Conservation (phyloP, 495 filamentous ascomycete genomes). For the Annulohypoxylon nitens region DNA sequence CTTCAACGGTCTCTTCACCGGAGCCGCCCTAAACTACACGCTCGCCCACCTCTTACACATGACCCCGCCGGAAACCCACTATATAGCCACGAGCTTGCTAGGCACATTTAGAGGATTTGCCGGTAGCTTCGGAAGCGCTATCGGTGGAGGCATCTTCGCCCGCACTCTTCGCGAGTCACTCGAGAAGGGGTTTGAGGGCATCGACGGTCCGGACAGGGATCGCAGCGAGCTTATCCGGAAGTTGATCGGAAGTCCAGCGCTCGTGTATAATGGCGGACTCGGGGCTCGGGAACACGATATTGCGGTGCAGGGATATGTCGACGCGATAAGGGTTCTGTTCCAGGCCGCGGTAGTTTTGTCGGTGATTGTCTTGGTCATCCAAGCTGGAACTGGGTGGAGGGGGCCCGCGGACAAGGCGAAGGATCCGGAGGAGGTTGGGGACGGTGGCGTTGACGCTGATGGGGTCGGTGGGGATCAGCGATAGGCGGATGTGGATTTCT, state of each 20-base stretch:
- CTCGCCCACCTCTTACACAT: conserved; percentile 80
- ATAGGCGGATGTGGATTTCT: not conserved
- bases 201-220: conserved; percentile 54
- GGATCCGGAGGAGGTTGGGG: conserved; percentile 39
- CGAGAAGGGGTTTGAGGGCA: conserved; percentile 64
- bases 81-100: conserved; percentile 76
- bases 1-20: conserved; percentile 75
- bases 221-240: conserved; percentile 69
- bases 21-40: conserved; percentile 80
- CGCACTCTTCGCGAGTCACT: conserved; percentile 69
- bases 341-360: conserved; percentile 68
- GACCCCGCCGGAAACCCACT: conserved; percentile 71
- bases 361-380: conserved; percentile 66
- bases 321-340: conserved; percentile 70
- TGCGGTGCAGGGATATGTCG: conserved; percentile 74
- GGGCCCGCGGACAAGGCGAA: conserved; percentile 43
- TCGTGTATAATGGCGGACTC: conserved; percentile 65
- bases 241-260: conserved; percentile 76
- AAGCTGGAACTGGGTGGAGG: conserved; percentile 78
- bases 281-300: conserved; percentile 66
- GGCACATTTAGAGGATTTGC: conserved; percentile 81
- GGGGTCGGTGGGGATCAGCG: not conserved
- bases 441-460: not conserved
- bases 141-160: conserved; percentile 80
- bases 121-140: conserved; percentile 79